Conservation (phyloP, 2,329 filamentous ascomycete genomes). For the Colletotrichum caudatum region DNA sequence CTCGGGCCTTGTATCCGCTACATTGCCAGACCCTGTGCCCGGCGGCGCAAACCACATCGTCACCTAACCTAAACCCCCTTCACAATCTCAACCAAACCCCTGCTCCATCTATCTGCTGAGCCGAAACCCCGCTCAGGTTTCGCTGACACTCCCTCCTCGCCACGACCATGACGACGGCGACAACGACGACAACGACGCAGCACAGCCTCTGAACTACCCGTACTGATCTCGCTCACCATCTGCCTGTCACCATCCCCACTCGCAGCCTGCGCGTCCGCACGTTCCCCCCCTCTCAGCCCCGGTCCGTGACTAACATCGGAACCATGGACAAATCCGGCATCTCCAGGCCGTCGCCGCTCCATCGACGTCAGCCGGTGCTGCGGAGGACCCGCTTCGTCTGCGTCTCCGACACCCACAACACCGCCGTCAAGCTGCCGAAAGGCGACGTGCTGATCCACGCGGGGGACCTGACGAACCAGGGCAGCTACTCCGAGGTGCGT, state of each 20-base stretch:
- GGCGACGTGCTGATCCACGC: slow-evolving; percentile 83
- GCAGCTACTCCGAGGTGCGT: slow-evolving; percentile 66
- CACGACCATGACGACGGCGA: background rate
- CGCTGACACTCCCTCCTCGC: background rate
- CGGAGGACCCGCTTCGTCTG: slow-evolving; percentile 76
- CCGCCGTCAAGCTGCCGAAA: slow-evolving; percentile 71
- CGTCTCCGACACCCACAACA: slow-evolving; percentile 82
- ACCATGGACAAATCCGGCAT: slow-evolving; percentile 24
- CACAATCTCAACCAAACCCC: background rate
- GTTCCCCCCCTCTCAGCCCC: background rate
- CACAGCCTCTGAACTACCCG: background rate
- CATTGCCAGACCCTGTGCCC: background rate
- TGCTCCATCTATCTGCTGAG: background rate
- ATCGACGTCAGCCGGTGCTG: slow-evolving; percentile 40
- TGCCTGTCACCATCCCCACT: slow-evolving; percentile 4
- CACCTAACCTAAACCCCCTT: too few relatives aligned
- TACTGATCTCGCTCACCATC: slow-evolving; percentile 10
- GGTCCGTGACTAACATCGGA: slow-evolving; percentile 13
- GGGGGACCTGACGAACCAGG: slow-evolving; percentile 81
- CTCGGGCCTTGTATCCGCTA: background rate
- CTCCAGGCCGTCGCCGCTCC: slow-evolving; percentile 3
- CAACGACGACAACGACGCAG: background rate
- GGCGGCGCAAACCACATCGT: background rate
- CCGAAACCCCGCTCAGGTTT: background rate
- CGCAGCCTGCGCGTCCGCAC: background rate